Base-by-base conservation (phyloP, 306 rosid genomes). In the Rosa chinensis region DNA sequence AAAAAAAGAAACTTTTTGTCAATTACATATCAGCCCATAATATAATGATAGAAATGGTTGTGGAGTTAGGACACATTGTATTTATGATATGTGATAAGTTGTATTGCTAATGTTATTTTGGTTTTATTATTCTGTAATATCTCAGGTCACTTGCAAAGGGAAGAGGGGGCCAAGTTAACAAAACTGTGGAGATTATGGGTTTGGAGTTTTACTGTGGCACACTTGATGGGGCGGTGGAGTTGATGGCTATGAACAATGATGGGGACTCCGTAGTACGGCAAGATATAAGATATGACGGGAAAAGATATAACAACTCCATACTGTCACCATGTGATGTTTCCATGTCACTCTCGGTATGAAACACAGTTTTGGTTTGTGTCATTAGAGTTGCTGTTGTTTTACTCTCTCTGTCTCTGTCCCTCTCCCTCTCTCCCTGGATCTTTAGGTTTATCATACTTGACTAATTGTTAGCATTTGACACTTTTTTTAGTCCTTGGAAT, bases 251-350 rank as follows among this genome's bases (percentile, higher is more conserved):
- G 83, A 85, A 85, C 59, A 76, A 77, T 83, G 72, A 42, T 68
- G 78, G 82, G 70, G 84, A 83, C 78, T 72, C 77, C 49, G 42
- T 56, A 68, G 50, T 82, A 66, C 64, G 86, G 72, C 68, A 66
- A 49, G 18, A 74, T 73, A 64, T 82, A 67, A 79, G 79, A 74
- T 73, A 67, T 44, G 83, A 80, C 66, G 90, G 83, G 71, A 81
- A 84, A 75, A 72, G 70, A 75, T 77, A 40, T 76, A 80, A 85
- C 84, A 83, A 84, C 85, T 92, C 89, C 72, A 84, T 94, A 79
- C 74, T 92, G 89, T 91, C 93, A 62, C 95, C 99, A 32, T 94
- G 90, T 85, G 95, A 94, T 86, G 87, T 85, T 50, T 85, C 88
- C 74, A 81, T 94, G 85, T 84, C 85, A 68, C 91, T 94, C 82